Evolutionary conservation across 805 yeast genomes (phyloP), one percentile per base, ranked within the genome.

Genomic region (Schizosaccharomyces cryophilus): DNA sequence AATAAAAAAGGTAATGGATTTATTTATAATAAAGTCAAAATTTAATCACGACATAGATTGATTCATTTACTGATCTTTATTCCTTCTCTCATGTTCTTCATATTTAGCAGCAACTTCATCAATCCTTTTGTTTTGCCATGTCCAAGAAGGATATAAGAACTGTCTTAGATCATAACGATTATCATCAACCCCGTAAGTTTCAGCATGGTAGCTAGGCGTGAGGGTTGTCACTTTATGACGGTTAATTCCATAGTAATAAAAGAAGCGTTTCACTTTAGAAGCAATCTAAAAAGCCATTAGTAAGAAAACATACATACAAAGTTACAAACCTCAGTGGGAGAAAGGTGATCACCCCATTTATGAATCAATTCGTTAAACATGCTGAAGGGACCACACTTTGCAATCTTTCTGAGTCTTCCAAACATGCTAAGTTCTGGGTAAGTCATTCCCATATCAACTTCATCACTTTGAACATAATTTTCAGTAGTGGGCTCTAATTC

Each of bases 201-300:
- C 99, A 0, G 98, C 99, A 67, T 93, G 98, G 69, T 93, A 93
- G 45, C 94, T 80, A 15, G 99, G 99, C 0, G 99, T 93, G 70
- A 89, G 77, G n/a, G 90, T 89, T 0, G 98, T 93, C 82, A 87
- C 93, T 73, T 93, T 93, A 72, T 93, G 99, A 67, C 99, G 81
- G 71, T 93, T 93, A 62, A 93, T 80, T 4, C 96, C 95, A 72
- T 93, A 94, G 69, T 80, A 93, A 75, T 85, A 89, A 78, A 86
- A 93, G 72, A 93, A 93, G 61, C 82, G 77, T 71, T 93, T 90
- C 11, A 93, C 98, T 70, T 94, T 94, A 56, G 80, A 87, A 2
- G 97, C 95, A 61, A 89, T 82, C 51, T 45, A 19, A 45, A 5
- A 9, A 45, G 3, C 24, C 13, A 35, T 45, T 45, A 45, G 51